Evolutionary conservation across 2,329 filamentous ascomycete genomes (phyloP), one percentile per base, ranked within the genome.

Genomic region (Exophiala mesophila): DNA sequence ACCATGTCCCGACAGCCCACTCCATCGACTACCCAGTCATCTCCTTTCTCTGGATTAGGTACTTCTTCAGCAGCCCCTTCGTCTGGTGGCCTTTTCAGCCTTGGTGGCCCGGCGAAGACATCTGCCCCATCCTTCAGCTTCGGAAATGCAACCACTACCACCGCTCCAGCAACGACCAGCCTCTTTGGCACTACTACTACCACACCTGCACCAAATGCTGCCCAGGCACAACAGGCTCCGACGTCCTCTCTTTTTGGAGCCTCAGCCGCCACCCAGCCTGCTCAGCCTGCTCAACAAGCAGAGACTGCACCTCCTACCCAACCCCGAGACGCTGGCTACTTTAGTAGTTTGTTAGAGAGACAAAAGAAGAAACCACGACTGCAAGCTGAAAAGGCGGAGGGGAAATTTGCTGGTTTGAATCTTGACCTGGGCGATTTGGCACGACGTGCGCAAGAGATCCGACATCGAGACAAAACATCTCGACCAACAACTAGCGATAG

Each of bases 371-470:
- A 87, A 50, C 77, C 80, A 39, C 76, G 82, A 52, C 78, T 81
- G 53, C 77, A 77, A 12, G 64, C 64, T 3, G 44, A 53, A 9
- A 39, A 41, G 15, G 63, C 60, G 35, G 64, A 57, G 42, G 83
- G 85, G 54, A 87, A 96, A 47, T 74, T 98, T 33, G 90, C 92
- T 5, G 85, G 82, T 58, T 74, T 98, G 52, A 89, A 97, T 65
- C 77, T 98, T 40, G 90, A 92, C 16, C 74, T 98, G 21, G 86
- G 88, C 45, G 92, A 98, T 67, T 83, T 98, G 57, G 75, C 79
- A 45, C 72, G 79, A 53, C 80, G 74, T 74, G 92, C 73, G 68
- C 87, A 77, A 72, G 89, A 74, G 54, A 73, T 98, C 54, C 80
- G 94, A 17, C 80, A 83, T 30, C 77, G 83, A 16, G 73, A 72